Base-by-base conservation (phyloP, 495 filamentous ascomycete species). In the Penicillium nucicola region DNA sequence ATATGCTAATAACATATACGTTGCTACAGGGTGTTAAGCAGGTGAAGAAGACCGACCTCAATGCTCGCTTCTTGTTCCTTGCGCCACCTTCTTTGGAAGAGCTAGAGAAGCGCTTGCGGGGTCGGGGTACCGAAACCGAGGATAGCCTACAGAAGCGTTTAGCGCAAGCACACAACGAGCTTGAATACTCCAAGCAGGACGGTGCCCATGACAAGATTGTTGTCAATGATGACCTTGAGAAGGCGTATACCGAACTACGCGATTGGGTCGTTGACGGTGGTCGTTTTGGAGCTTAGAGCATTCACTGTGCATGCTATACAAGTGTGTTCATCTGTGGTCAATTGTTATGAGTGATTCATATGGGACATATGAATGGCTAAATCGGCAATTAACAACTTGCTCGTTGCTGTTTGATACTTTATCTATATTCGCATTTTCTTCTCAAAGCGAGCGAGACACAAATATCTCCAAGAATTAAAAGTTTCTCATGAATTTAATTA, bases 211-310 rank as follows among this genome's bases (percentile, higher is more conserved):
- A 97, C 57, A 82, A 83, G 70, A 83, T 89, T 45, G 84, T 98
- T 52, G 84, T 96, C 30, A 98, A 98, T 62, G 87, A 95, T 67
- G 82, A 96, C 60, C 66, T 97, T 55, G 89, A 96, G 50, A 83
- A 68, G 57, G 90, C 93, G 2, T 97, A 90, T 72, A 66, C 69
- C 55, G 87, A 96, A 69, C 67, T 96, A 40, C 83, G 84, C 66
- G 80, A 80, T 41, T 95, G 78, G 67, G 67, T 84, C 52, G 61
- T 83, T 18, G 77, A 77, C 54, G 68, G 62, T 31, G 74, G 73
- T 3, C 65, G 64, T 15, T 76, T 70, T 42, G 75, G 72, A 15
- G 60, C 62, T n/a, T n/a, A n/a, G n/a, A n/a, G n/a, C n/a, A n/a
- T n/a, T n/a, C n/a, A n/a, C n/a, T n/a, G n/a, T n/a, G n/a, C n/a